Evolutionary conservation across 495 filamentous ascomycete genomes (phyloP), one percentile per base, ranked within the genome.

Genomic region (Penicillium bialowiezense): DNA sequence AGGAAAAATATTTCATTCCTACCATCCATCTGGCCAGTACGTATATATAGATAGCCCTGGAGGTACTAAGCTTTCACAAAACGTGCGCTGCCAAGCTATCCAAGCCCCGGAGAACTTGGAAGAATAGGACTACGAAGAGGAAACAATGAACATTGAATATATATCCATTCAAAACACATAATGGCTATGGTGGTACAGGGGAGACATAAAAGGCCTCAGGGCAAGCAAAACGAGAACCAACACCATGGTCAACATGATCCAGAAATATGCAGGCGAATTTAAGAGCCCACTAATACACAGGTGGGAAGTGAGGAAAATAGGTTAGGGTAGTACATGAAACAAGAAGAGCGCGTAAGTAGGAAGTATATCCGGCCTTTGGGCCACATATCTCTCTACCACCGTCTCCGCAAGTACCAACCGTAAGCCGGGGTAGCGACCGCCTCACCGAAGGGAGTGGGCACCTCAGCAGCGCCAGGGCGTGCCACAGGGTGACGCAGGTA

Each of bases 401-500:
- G 75, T 70, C 91, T 84, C 62, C 86, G 80, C 71, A 97, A 71
- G 69, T 96, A 98, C 91, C 92, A 98, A 67, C 86, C 88, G 60
- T 90, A 96, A 2, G 92, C 89, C 60, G 92, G 74, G 60, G 88
- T 87, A 58, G 76, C 78, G 18, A 83, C 71, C 29, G 72, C 65
- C 17, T 68, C 57, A 24, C 70, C 63, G 74, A 91, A 97, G 19
- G 93, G 93, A 41, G 89, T 87, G 18, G 93, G 92, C 43, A 97
- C 91, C 71, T 98, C 93, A 18, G 87, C 84, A 46, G 73, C 62
- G n/a, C 95, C 91, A 8, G 87, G 86, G 17, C 90, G 76, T n/a
- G 89, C 95, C 39, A 97, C 95, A 3, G 93, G 95, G 73, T 97
- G 91, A 51, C 93, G 81, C 52, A 98, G 70, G 71, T 97, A 98